A percentile compares a stretch with the other conserved stretches of the same genome.
These are phyloP conservation scores for Kazachstania kunashirensis DNA, from an alignment of 805 yeast genomes.

Conservation along the genomic window DNA sequence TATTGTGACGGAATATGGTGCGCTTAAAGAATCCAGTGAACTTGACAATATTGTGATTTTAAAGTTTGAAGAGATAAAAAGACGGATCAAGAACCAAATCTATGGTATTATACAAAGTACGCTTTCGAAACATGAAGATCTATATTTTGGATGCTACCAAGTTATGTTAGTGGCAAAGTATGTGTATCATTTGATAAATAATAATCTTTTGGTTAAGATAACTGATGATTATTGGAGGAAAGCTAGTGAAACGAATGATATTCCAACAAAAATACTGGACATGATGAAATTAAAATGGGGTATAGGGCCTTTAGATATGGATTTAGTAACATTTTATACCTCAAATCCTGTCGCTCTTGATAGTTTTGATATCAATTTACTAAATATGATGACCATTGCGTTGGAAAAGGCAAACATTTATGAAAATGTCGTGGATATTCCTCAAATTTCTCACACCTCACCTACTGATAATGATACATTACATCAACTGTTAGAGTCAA, in stretches of 20 bases:
- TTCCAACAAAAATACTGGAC: conserved; percentile 1
- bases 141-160: conserved; percentile 4
- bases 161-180: conserved; percentile 6
- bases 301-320: not conserved
- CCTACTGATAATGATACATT: not conserved
- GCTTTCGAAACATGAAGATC: not conserved
- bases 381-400: not conserved
- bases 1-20: too few relatives aligned
- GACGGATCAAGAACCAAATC: not conserved
- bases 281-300: conserved; percentile 5
- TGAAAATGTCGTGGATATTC: not conserved
- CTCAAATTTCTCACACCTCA: not conserved
- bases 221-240: conserved; percentile 8
- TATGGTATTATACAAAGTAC: not conserved
- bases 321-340: not conserved
- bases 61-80: not conserved
- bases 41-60: too few relatives aligned
- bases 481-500: conserved; percentile 2
- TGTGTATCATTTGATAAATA: conserved; percentile 6
- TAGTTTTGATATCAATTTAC: not conserved
- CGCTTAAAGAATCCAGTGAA: too few relatives aligned
- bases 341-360: conserved; percentile 1
- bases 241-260: not conserved
- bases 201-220: not conserved
- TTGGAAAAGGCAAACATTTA: not conserved